Conservation (phyloP, 1,284 basidiomycete genomes). For the Fistulinella cinereoalba region DNA sequence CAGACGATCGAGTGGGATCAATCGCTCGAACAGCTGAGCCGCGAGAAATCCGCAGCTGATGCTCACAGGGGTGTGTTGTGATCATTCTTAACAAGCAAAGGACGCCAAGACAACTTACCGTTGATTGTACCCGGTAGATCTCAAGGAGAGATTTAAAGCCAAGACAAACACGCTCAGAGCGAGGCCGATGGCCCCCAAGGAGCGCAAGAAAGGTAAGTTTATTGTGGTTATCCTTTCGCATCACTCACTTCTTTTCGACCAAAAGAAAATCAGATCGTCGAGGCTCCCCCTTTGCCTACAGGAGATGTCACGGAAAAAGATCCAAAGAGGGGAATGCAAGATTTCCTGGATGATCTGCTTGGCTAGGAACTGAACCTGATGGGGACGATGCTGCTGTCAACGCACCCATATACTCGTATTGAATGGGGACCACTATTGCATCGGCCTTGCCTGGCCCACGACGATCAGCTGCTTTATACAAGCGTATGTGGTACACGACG, state of each 20-base stretch:
- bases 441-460: no score
- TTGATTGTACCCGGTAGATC: slow-evolving; percentile 42
- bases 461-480: no score
- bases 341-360: slow-evolving; percentile 69
- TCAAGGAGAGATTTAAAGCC: slow-evolving; percentile 64
- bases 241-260: not conserved
- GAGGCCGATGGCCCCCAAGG: slow-evolving; percentile 34
- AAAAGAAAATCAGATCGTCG: slow-evolving; percentile 36
- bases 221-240: not conserved
- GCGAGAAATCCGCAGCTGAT: slow-evolving; percentile 69
- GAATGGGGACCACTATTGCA: not conserved
- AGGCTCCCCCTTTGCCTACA: slow-evolving; percentile 56
- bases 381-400: not conserved
- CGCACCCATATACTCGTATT: not conserved
- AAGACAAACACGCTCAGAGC: slow-evolving; percentile 51
- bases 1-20: slow-evolving; percentile 66
- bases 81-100: not conserved
- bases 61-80: slow-evolving; percentile 59
- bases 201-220: slow-evolving; percentile 37
- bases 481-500: no score
- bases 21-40: slow-evolving; percentile 57
- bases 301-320: slow-evolving; percentile 42
- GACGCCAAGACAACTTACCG: not conserved
- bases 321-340: slow-evolving; percentile 63
- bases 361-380: slow-evolving; percentile 28